Evolutionary conservation across 352 stramenopile species (phyloP).

Genomic region (Phytophthora kernoviae): DNA sequence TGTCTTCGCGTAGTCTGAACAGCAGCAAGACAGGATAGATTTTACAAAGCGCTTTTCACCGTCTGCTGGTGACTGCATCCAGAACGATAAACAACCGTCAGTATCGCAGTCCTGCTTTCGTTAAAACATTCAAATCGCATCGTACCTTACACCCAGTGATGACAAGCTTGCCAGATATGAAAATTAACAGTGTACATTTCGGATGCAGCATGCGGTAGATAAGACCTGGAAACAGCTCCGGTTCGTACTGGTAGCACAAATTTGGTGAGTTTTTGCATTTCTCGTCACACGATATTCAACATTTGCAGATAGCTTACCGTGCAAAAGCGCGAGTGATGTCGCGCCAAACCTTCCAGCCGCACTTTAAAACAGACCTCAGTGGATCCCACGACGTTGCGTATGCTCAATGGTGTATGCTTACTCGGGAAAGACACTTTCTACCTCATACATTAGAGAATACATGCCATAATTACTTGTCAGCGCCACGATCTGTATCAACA

Average conservation of each 20-base stretch:
- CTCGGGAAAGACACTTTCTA: conserved; percentile 70
- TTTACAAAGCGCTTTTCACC: conserved; percentile 51
- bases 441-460: not conserved
- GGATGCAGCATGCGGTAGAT: conserved; percentile 98
- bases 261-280: conserved; percentile 2
- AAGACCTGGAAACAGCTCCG: conserved; percentile 99
- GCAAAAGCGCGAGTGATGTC: conserved; percentile 65
- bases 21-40: conserved; percentile 65
- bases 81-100: not conserved
- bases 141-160: conserved; percentile 91
- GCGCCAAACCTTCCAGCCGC: conserved; percentile 72
- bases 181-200: conserved; percentile 99
- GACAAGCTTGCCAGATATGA: conserved; percentile 99
- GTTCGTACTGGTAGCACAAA: conserved; percentile 90
- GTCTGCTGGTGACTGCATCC: conserved; percentile 27
- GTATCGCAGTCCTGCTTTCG: no score
- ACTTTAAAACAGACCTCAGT: conserved; percentile 91
- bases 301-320: conserved; percentile 43
- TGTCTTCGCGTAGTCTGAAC: conserved; percentile 45
- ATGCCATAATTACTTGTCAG: not conserved
- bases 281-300: not conserved
- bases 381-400: conserved; percentile 90
- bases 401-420: conserved; percentile 45
- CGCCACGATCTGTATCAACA: not conserved
- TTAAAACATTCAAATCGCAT: not conserved